Percentiles rank a stretch among this genome's conserved stretches.
Evolutionary conservation across 495 filamentous ascomycete genomes (phyloP).

Genomic region (Penicillium coffeae): DNA sequence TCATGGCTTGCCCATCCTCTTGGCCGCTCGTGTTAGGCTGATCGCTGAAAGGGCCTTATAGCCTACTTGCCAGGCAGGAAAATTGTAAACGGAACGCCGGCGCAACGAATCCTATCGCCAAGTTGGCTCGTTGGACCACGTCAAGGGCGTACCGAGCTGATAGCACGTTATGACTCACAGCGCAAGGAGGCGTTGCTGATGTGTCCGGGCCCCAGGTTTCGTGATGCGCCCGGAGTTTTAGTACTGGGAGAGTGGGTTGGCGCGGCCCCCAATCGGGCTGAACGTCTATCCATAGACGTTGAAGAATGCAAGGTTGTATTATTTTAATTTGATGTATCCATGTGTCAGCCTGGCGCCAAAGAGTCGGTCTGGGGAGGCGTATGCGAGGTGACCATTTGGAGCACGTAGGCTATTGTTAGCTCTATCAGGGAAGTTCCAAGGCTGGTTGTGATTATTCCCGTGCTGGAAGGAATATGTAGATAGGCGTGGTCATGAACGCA

Average conservation of each 20-base stretch:
- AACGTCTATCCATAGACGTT: too few relatives aligned
- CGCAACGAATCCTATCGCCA: conserved; percentile 6
- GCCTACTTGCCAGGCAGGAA: conserved; percentile 6
- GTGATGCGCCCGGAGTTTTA: neutral
- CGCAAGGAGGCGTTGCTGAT: neutral
- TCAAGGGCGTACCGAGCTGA: neutral
- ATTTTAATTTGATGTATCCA: too few relatives aligned
- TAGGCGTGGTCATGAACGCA: neutral
- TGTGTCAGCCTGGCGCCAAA: neutral
- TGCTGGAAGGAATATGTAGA: neutral
- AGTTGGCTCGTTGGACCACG: neutral
- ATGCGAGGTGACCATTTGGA: conserved; percentile 3
- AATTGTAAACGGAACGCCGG: conserved; percentile 23
- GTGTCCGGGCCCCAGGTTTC: neutral
- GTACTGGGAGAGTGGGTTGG: neutral
- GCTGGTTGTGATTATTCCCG: neutral
- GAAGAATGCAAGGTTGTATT: too few relatives aligned
- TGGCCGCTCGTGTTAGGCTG: too few relatives aligned
- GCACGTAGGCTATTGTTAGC: neutral
- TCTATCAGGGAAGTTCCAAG: too few relatives aligned
- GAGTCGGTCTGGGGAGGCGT: neutral
- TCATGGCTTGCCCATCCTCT: neutral
- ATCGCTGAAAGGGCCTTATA: too few relatives aligned
- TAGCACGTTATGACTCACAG: neutral
- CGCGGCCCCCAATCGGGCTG: neutral